phyloP scores from a whole-genome alignment of 805 yeast species.

The Dipodascus geniculatus region DNA sequence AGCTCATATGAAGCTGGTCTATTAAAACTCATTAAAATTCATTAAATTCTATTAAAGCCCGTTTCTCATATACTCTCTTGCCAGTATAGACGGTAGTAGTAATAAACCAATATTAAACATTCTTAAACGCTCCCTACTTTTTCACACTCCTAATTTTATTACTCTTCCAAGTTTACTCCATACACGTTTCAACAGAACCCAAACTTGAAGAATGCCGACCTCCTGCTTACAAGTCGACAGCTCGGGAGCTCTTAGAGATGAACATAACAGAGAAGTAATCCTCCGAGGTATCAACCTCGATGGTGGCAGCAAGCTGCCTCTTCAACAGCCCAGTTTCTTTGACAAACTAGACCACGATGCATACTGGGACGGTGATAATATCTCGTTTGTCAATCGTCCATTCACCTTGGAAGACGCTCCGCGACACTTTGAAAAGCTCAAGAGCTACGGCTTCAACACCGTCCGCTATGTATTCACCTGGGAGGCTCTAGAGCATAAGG shows the following conservation, averaged over 20 bases:
- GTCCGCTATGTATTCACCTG: constrained; percentile 73
- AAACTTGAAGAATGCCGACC: not conserved
- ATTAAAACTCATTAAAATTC: no score
- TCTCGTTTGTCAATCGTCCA: constrained; percentile 71
- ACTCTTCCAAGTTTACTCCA: no score
- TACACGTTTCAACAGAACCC: not conserved
- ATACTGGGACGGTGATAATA: constrained; percentile 57
- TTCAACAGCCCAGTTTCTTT: constrained; percentile 9
- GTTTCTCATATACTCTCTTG: no score
- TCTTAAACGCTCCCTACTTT: no score
- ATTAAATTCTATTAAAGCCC: no score
- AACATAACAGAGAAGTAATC: constrained; percentile 43
- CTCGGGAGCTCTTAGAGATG: constrained; percentile 50
- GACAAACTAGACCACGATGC: constrained; percentile 11
- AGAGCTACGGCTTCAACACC: constrained; percentile 70
- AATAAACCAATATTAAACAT: no score
- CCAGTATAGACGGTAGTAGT: no score
- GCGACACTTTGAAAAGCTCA: constrained; percentile 55
- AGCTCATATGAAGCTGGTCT: no score
- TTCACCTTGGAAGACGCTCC: constrained; percentile 64
- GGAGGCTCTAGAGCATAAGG: constrained; percentile 85
- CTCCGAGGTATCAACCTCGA: constrained; percentile 78
- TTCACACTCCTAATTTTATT: no score
- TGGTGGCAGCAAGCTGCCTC: constrained; percentile 58
- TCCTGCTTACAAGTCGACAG: not conserved